A percentile compares a stretch with the other conserved stretches of the same genome.
Evolutionary conservation across 306 rosid species (phyloP).

Genomic region (Sphenostylis stenocarpa): DNA sequence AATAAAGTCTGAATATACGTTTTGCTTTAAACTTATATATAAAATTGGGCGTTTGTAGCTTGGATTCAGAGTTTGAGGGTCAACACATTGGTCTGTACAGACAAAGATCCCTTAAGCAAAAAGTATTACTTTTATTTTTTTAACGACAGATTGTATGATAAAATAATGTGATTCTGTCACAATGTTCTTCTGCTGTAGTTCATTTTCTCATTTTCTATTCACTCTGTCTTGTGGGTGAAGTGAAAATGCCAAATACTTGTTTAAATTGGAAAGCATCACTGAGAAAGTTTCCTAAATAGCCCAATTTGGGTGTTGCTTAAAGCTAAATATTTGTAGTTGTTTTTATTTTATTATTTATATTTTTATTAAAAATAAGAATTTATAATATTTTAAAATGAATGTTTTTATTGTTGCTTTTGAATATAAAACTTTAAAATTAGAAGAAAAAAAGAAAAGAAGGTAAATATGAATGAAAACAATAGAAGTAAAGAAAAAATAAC

Average conservation of each 20-base stretch:
- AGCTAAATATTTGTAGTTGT: too few relatives aligned
- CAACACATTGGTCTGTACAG: slow-evolving; percentile 11
- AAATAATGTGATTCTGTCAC: background rate
- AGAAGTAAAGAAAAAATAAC: too few relatives aligned
- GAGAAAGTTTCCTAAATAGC: background rate
- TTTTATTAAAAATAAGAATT: background rate
- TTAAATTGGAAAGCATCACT: background rate
- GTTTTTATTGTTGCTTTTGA: background rate
- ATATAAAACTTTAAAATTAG: background rate
- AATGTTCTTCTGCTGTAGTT: background rate
- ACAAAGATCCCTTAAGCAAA: slow-evolving; percentile 20
- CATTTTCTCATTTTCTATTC: background rate
- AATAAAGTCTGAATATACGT: background rate
- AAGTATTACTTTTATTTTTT: background rate
- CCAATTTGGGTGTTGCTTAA: background rate
- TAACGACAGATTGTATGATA: background rate
- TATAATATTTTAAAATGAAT: background rate
- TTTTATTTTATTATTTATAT: background rate
- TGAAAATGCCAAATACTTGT: background rate
- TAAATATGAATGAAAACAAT: too few relatives aligned
- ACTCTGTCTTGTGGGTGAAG: background rate
- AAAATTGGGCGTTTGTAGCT: too few relatives aligned
- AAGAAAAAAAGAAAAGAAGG: too few relatives aligned
- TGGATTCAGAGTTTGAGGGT: background rate
- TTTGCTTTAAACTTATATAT: background rate